phyloP scores from a whole-genome alignment of 805 yeast genomes.

The Vanderwaltozyma yarrowii region DNA sequence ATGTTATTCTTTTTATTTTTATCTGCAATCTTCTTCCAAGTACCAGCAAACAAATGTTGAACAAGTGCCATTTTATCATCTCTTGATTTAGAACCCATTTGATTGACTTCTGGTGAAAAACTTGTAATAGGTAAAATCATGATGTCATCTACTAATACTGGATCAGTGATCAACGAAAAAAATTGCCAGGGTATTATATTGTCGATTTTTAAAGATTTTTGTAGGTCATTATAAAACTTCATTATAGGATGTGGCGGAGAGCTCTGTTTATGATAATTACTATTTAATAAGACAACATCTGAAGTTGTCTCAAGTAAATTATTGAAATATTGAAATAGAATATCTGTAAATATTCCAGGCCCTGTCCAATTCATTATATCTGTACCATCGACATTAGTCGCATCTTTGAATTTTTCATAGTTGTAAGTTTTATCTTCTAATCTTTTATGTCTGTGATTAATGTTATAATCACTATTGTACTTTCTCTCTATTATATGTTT shows the following conservation, averaged over 20 bases:
- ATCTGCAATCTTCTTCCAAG: conserved; percentile 40
- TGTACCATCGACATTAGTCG: conserved; percentile 26
- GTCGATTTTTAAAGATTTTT: conserved; percentile 13
- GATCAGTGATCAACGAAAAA: conserved; percentile 65
- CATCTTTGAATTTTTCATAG: conserved; percentile 11
- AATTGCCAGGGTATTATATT: conserved; percentile 47
- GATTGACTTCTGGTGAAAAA: conserved; percentile 78
- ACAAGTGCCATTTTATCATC: conserved; percentile 75
- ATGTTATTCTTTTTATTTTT: conserved; percentile 2
- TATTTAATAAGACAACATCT: conserved; percentile 38
- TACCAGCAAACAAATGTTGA: conserved; percentile 60
- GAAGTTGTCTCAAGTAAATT: conserved; percentile 58
- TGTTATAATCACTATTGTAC: conserved; percentile 16
- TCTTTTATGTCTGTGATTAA: conserved; percentile 18
- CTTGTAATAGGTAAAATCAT: conserved; percentile 78
- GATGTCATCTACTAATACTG: conserved; percentile 73
- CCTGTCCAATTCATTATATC: conserved; percentile 68
- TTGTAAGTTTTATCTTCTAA: conserved; percentile 9
- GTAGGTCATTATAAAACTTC: conserved; percentile 19
- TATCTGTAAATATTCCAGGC: conserved; percentile 68
- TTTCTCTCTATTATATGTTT: conserved; percentile 7
- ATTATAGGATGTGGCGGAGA: conserved; percentile 8
- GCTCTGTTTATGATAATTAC: conserved; percentile 11
- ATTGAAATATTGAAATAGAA: conserved; percentile 57
- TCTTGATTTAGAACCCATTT: conserved; percentile 69